A percentile compares a stretch with the other conserved stretches of the same genome.
These are phyloP conservation scores for Pseudonectria foliicola DNA, from an alignment of 2,329 filamentous ascomycete species.

Conservation along the genomic window DNA sequence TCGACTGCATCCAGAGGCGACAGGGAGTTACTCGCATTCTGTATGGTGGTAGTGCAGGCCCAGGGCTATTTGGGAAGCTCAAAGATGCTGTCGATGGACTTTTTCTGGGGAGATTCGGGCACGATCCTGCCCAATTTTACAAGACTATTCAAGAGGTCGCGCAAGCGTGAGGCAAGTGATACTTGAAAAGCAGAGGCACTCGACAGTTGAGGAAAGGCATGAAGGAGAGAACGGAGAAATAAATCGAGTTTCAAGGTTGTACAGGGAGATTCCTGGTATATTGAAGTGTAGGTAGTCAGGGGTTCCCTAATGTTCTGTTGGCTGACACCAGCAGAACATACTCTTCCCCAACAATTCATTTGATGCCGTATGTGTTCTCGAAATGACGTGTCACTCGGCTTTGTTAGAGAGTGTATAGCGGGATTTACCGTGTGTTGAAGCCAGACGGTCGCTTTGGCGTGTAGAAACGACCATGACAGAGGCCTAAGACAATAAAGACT, in stretches of 20 bases:
- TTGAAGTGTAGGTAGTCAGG: background rate
- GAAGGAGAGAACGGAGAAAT: too few species aligned
- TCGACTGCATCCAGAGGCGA: conserved; percentile 44
- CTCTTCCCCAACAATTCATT: conserved; percentile 81
- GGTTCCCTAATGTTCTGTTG: background rate
- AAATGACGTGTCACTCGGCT: conserved; percentile 88
- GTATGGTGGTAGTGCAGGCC: conserved; percentile 78
- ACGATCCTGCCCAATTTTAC: conserved; percentile 64
- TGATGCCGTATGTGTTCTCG: conserved; percentile 90
- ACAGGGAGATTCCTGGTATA: conserved; percentile 87
- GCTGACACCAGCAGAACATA: conserved; percentile 60
- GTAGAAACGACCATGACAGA: conserved; percentile 98
- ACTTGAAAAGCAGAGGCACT: background rate
- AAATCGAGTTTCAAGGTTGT: conserved; percentile 73
- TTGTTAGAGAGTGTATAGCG: conserved; percentile 81
- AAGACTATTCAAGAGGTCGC: conserved; percentile 68
- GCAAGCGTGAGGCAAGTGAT: conserved; percentile 25
- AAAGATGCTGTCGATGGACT: conserved; percentile 68
- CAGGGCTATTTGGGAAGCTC: conserved; percentile 64
- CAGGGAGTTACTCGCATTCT: conserved; percentile 59
- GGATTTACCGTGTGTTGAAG: conserved; percentile 88
- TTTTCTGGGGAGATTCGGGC: conserved; percentile 75
- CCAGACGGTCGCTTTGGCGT: conserved; percentile 91
- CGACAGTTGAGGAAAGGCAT: background rate
- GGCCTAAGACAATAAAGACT: conserved; percentile 79